phyloP scores from a whole-genome alignment of 2,329 filamentous ascomycete genomes.

The Cryphonectria radicalis region DNA sequence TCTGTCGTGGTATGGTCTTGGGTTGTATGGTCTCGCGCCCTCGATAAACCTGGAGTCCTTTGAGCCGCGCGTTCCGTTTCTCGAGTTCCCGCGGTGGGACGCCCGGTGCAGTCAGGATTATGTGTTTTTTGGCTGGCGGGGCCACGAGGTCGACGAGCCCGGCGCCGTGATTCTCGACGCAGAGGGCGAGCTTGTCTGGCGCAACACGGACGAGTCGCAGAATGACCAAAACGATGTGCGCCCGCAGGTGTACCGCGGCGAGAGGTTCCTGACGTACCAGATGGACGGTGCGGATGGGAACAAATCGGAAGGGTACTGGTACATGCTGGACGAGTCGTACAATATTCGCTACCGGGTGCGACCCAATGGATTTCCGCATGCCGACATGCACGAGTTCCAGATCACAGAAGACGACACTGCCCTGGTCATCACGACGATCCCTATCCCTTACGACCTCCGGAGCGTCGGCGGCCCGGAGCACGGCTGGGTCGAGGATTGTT shows the following conservation, averaged over 20 bases:
- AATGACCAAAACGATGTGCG: conserved; percentile 29
- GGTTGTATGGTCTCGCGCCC: conserved; percentile 24
- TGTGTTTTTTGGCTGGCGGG: conserved; percentile 30
- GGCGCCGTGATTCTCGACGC: conserved; percentile 35
- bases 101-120: conserved; percentile 29
- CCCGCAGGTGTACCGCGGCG: conserved; percentile 40
- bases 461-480: conserved; percentile 39
- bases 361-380: conserved; percentile 37
- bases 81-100: conserved; percentile 32
- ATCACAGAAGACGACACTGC: conserved; percentile 46
- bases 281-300: conserved; percentile 27
- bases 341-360: conserved; percentile 21
- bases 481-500: conserved; percentile 40
- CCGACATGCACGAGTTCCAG: conserved; percentile 49
- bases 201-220: conserved; percentile 30
- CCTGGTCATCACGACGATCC: conserved; percentile 48
- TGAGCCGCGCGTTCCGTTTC: conserved; percentile 19
- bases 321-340: conserved; percentile 29
- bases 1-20: conserved; percentile 28
- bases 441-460: conserved; percentile 38
- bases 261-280: conserved; percentile 43
- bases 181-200: conserved; percentile 35
- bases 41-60: conserved; percentile 29
- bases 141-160: conserved; percentile 29
- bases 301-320: conserved; percentile 23